A percentile compares a stretch with the other conserved stretches of the same genome.
phyloP scores from a whole-genome alignment of 169 alveolate species.

The Cardiosporidium cionae region DNA sequence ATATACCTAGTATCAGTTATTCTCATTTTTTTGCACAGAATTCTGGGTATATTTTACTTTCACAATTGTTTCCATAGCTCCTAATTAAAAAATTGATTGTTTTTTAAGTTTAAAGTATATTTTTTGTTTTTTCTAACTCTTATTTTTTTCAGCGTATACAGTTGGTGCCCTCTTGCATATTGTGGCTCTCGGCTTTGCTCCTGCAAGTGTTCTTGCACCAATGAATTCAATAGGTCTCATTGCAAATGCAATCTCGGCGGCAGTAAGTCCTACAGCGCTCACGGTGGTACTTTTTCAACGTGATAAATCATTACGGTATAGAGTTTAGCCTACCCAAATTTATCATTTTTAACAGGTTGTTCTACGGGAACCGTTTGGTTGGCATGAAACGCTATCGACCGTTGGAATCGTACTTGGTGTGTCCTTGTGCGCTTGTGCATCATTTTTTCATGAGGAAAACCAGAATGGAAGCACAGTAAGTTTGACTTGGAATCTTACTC shows the following conservation, averaged over 20 bases:
- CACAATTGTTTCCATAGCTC: too few species aligned
- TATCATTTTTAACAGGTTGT: constrained; percentile 10
- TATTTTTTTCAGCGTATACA: constrained; percentile 33
- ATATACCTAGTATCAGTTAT: too few species aligned
- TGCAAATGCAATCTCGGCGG: constrained; percentile 67
- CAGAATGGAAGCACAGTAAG: constrained; percentile 1
- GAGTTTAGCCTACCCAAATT: too few species aligned
- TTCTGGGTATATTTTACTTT: too few species aligned
- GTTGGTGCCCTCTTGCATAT: constrained; percentile 63
- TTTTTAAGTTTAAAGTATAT: too few species aligned
- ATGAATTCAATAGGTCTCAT: constrained; percentile 67
- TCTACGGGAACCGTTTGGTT: constrained; percentile 60
- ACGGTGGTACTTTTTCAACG: neutral
- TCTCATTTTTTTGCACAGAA: too few species aligned
- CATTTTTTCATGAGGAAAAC: constrained; percentile 44
- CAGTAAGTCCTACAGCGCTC: constrained; percentile 33
- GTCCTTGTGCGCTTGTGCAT: constrained; percentile 63
- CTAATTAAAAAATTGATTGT: too few species aligned
- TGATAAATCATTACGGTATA: too few species aligned
- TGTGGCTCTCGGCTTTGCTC: constrained; percentile 69
- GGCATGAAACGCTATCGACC: constrained; percentile 58
- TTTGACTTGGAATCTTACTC: neutral
- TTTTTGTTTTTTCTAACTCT: neutral
- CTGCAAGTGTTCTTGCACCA: constrained; percentile 69
- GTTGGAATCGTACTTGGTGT: constrained; percentile 61